These are phyloP conservation scores for Iris pallida DNA, from an alignment of 116 monocot species.

Conservation along the genomic window DNA sequence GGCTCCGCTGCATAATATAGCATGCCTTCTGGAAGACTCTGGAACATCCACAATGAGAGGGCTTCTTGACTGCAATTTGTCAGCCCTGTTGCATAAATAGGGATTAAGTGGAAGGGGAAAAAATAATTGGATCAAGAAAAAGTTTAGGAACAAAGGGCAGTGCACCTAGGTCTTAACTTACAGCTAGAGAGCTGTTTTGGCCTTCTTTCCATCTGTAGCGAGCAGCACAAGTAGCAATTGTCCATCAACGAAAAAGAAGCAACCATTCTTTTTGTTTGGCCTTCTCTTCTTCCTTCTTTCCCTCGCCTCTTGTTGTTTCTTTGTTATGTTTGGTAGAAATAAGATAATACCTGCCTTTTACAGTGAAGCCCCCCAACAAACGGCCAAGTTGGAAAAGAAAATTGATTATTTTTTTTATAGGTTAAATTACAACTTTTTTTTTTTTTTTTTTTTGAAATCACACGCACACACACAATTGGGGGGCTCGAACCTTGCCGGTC, in stretches of 20 bases:
- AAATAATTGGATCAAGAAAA: not conserved
- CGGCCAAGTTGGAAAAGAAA: too few relatives aligned
- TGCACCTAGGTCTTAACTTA: constrained; percentile 13
- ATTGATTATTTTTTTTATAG: too few relatives aligned
- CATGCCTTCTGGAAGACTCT: constrained; percentile 41
- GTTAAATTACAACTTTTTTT: too few relatives aligned
- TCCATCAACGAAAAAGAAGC: constrained; percentile 18
- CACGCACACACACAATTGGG: too few relatives aligned
- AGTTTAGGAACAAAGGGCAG: not conserved
- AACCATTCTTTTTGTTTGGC: constrained; percentile 20
- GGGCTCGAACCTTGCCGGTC: too few relatives aligned
- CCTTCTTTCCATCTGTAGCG: constrained; percentile 9
- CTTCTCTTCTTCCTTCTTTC: too few relatives aligned
- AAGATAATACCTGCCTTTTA: too few relatives aligned
- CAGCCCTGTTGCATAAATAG: constrained; percentile 41
- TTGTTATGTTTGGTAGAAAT: too few relatives aligned
- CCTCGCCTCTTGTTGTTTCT: too few relatives aligned
- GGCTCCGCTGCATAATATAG: constrained; percentile 24
- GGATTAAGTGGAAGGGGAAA: constrained; percentile 1
- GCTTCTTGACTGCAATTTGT: constrained; percentile 16
- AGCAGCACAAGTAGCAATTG: constrained; percentile 13
- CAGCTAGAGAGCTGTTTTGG: not conserved
- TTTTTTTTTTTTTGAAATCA: too few relatives aligned
- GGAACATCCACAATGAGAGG: constrained; percentile 8
- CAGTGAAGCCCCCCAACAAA: too few relatives aligned